phyloP scores from a whole-genome alignment of 495 filamentous ascomycete genomes.

The Trichocladium uniseriatum region DNA sequence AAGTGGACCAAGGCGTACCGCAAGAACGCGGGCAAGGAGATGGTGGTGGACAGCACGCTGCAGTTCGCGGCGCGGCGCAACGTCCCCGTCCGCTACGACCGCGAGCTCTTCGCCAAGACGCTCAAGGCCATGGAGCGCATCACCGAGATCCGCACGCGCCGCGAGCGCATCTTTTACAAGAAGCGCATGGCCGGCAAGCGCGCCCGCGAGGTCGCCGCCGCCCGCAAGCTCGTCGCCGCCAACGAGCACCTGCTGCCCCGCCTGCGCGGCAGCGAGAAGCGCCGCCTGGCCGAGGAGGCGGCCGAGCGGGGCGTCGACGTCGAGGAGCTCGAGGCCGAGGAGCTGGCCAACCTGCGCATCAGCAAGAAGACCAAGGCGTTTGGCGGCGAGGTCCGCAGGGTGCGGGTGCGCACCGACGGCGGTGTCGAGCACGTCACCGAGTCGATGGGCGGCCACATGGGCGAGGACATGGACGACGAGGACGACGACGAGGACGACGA shows the following conservation, averaged over 20 bases:
- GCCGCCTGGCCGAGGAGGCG: conserved; percentile 40
- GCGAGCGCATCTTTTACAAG: conserved; percentile 88
- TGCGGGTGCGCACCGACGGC: conserved; percentile 55
- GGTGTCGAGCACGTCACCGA: conserved; percentile 48
- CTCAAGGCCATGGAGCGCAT: conserved; percentile 88
- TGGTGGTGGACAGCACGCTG: conserved; percentile 90
- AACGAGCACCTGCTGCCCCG: conserved; percentile 79
- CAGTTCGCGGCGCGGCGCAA: conserved; percentile 88
- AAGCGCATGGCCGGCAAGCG: conserved; percentile 83
- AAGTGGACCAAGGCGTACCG: conserved; percentile 84
- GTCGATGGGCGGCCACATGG: conserved; percentile 9
- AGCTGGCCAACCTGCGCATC: conserved; percentile 19
- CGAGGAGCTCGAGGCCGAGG: conserved; percentile 45
- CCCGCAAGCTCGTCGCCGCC: conserved; percentile 81
- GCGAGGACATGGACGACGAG: conserved; percentile 28
- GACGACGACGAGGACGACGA: conserved; percentile 35
- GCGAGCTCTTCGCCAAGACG: conserved; percentile 76
- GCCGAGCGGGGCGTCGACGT: conserved; percentile 41
- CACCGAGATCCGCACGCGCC: conserved; percentile 68
- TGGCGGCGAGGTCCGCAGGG: conserved; percentile 53
- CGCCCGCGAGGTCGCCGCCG: conserved; percentile 62
- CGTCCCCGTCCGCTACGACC: conserved; percentile 89
- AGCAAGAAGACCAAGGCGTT: conserved; percentile 41
- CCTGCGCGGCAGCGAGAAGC: conserved; percentile 48
- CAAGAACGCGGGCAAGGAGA: conserved; percentile 74